Conservation (phyloP, 331 rosid genomes). For the Spiraea crenata region DNA sequence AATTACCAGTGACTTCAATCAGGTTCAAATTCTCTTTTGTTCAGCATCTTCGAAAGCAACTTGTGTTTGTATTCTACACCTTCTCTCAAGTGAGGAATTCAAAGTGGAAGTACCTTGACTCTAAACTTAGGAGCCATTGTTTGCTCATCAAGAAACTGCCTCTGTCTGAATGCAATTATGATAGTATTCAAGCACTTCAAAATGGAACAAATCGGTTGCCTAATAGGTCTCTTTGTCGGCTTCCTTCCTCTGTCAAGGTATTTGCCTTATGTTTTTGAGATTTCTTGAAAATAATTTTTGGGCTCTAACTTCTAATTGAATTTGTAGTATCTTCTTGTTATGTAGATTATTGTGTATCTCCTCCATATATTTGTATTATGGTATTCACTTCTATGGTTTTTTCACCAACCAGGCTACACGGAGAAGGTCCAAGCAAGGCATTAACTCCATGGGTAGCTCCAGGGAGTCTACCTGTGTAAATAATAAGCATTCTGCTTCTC, state of each 20-base stretch:
- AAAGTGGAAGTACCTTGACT: constrained; percentile 69
- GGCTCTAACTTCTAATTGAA: not conserved
- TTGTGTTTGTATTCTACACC: constrained; percentile 69
- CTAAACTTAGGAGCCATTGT: constrained; percentile 65
- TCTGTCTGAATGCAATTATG: constrained; percentile 82
- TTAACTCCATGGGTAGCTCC: constrained; percentile 54
- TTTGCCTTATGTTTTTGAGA: constrained; percentile 17
- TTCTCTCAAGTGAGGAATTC: constrained; percentile 59
- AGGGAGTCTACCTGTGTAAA: constrained; percentile 48
- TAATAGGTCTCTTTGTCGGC: constrained; percentile 26
- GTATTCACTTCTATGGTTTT: constrained; percentile 29
- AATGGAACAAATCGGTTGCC: constrained; percentile 44
- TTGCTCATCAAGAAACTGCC: constrained; percentile 65
- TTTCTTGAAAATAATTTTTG: constrained; percentile 7
- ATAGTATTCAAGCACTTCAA: constrained; percentile 78
- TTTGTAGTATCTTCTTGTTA: not conserved
- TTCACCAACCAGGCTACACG: constrained; percentile 43
- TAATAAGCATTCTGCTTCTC: constrained; percentile 30
- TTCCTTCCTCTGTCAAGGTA: constrained; percentile 60
- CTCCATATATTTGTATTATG: constrained; percentile 13
- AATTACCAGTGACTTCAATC: constrained; percentile 76
- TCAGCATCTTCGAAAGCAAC: constrained; percentile 59
- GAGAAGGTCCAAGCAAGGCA: constrained; percentile 54
- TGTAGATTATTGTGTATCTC: not conserved
- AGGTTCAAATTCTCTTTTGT: constrained; percentile 69